These are phyloP conservation scores for Solanum hybrid DNA, from an alignment of 305 asterid species.

Conservation along the genomic window DNA sequence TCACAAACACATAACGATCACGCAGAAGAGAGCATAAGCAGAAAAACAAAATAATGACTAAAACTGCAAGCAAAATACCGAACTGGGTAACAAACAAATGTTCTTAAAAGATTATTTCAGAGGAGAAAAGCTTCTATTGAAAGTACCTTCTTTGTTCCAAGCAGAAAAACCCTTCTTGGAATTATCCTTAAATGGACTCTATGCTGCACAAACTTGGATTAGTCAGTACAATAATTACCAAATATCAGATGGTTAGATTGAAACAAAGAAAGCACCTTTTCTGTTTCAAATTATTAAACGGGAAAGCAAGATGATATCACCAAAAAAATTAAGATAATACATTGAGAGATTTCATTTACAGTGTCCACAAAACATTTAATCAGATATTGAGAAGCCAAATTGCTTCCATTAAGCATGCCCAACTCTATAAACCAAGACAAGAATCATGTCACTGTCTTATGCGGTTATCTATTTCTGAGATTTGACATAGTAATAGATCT, in stretches of 20 bases:
- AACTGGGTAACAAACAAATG: background rate
- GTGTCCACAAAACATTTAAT: background rate
- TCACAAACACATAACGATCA: slow-evolving; percentile 37
- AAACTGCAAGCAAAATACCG: background rate
- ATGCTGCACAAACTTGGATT: background rate
- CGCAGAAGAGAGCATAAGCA: slow-evolving; percentile 33
- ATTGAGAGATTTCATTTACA: background rate
- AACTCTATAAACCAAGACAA: background rate
- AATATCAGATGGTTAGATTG: background rate
- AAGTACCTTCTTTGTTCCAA: background rate
- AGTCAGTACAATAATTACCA: background rate
- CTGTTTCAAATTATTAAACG: background rate
- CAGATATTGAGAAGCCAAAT: background rate
- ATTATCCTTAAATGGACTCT: background rate
- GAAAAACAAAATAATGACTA: background rate
- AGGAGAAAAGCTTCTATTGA: background rate
- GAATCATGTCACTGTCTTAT: background rate
- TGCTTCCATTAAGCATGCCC: background rate
- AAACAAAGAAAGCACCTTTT: background rate
- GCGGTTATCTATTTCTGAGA: background rate
- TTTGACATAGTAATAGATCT: background rate
- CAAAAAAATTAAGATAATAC: background rate
- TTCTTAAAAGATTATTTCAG: background rate
- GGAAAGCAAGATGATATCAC: background rate
- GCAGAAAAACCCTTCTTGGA: background rate